These are phyloP conservation scores for Kwoniella dejecticola DNA, from an alignment of 768 basidiomycete genomes.

Conservation along the genomic window DNA sequence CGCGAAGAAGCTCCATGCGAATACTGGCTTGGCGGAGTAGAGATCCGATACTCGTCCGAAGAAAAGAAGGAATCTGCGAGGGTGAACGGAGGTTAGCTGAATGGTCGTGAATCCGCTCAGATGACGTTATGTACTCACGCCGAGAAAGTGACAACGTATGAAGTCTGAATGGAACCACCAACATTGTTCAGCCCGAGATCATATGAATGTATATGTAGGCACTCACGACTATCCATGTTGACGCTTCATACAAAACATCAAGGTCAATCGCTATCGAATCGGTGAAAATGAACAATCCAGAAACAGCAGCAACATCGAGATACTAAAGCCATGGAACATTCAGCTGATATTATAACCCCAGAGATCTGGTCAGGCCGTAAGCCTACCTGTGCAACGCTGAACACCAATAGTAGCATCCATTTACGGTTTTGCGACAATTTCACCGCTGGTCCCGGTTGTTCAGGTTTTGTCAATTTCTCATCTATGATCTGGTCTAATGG, in stretches of 20 bases:
- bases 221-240: slow-evolving; percentile 47
- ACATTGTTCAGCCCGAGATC: background rate
- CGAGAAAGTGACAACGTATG: slow-evolving; percentile 42
- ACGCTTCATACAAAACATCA: slow-evolving; percentile 29
- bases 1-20: slow-evolving; percentile 42
- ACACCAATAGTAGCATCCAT: slow-evolving; percentile 14
- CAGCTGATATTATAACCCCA: background rate
- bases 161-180: slow-evolving; percentile 17
- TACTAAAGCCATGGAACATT: slow-evolving; percentile 9
- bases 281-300: slow-evolving; percentile 39
- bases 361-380: too few relatives aligned
- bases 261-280: slow-evolving; percentile 37
- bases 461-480: background rate
- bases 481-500: background rate
- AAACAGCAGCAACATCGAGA: slow-evolving; percentile 20
- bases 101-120: background rate
- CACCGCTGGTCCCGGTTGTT: background rate
- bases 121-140: slow-evolving; percentile 6
- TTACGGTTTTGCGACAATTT: slow-evolving; percentile 8
- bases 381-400: slow-evolving; percentile 22
- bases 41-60: slow-evolving; percentile 48
- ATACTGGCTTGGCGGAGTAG: slow-evolving; percentile 42
- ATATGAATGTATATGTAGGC: background rate
- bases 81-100: background rate
- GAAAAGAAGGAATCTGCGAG: slow-evolving; percentile 35